Conservation (phyloP, 202 grass and related monocot species). For the Elaeis oleifera region DNA sequence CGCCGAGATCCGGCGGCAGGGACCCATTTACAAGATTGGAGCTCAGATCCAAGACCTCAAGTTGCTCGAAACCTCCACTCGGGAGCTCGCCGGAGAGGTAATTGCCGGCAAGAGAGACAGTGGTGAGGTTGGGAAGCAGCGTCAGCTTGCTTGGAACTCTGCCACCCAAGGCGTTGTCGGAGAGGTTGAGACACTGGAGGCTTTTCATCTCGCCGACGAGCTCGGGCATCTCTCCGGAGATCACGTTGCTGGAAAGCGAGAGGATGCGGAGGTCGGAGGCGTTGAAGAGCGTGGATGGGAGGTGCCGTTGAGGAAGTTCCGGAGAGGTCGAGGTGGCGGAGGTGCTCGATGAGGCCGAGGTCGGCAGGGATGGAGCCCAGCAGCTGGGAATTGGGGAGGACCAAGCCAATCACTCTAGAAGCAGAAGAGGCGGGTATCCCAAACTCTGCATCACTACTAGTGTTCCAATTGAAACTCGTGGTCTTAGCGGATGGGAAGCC, state of each 20-base stretch:
- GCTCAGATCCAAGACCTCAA: conserved; percentile 18
- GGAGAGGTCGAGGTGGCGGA: conserved; percentile 82
- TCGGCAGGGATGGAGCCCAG: conserved; percentile 38
- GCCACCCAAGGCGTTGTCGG: conserved; percentile 10
- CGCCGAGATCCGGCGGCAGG: conserved; percentile 6
- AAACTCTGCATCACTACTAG: background rate
- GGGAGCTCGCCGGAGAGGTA: conserved; percentile 15
- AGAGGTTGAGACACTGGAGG: conserved; percentile 28
- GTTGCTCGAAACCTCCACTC: background rate
- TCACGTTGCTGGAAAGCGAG: conserved; percentile 50
- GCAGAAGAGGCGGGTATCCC: conserved; percentile 25
- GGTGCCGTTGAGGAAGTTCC: conserved; percentile 44
- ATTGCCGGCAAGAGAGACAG: conserved; percentile 5
- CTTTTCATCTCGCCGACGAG: conserved; percentile 1
- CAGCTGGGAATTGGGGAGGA: conserved; percentile 57
- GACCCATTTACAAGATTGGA: conserved; percentile 13
- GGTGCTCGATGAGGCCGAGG: conserved; percentile 61
- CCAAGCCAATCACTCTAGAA: conserved; percentile 79
- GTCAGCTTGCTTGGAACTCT: background rate
- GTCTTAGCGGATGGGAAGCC: conserved; percentile 30
- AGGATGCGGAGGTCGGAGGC: conserved; percentile 68
- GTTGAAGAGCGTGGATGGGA: conserved; percentile 56
- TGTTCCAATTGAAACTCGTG: conserved; percentile 7
- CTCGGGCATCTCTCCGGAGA: conserved; percentile 53
- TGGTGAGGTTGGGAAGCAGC: conserved; percentile 8